phyloP scores from a whole-genome alignment of 495 filamentous ascomycete species.

The Xylaria bambusicola region DNA sequence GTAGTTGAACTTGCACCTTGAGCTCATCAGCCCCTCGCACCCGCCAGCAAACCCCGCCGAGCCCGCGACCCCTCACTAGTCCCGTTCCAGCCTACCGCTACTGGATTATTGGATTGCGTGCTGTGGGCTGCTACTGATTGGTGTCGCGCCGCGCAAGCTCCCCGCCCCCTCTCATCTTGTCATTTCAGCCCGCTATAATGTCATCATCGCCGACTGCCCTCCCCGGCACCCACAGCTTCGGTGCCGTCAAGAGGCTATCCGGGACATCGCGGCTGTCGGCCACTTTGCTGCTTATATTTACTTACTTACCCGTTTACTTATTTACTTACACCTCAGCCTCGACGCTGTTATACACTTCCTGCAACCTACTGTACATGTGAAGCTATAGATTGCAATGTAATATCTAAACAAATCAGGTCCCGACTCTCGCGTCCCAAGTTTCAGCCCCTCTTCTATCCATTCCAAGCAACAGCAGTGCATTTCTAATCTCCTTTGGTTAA shows the following conservation, averaged over 20 bases:
- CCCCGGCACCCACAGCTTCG: constrained; percentile 2
- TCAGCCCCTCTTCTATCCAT: too few relatives aligned
- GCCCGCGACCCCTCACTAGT: constrained; percentile 31
- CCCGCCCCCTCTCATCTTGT: constrained; percentile 30
- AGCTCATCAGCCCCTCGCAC: constrained; percentile 13
- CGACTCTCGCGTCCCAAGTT: too few relatives aligned
- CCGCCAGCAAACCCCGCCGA: neutral
- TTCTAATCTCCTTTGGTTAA: too few relatives aligned
- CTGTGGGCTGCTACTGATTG: constrained; percentile 24
- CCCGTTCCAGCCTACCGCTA: constrained; percentile 19
- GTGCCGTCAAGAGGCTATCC: constrained; percentile 2
- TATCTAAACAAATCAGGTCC: too few relatives aligned
- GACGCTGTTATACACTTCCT: too few relatives aligned
- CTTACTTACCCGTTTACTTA: too few relatives aligned
- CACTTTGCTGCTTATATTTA: neutral
- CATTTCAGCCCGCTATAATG: constrained; percentile 30
- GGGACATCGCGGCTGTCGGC: constrained; percentile 15
- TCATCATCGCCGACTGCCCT: constrained; percentile 27
- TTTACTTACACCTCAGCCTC: too few relatives aligned
- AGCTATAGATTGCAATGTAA: too few relatives aligned
- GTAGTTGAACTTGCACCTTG: too few relatives aligned
- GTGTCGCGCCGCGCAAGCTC: constrained; percentile 18
- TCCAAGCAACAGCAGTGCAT: too few relatives aligned
- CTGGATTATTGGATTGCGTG: constrained; percentile 32
- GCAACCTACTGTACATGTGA: too few relatives aligned